Evolutionary conservation across 805 yeast species (phyloP), one percentile per base, ranked within the genome.

Genomic region (Suhomyces pyralidae): DNA sequence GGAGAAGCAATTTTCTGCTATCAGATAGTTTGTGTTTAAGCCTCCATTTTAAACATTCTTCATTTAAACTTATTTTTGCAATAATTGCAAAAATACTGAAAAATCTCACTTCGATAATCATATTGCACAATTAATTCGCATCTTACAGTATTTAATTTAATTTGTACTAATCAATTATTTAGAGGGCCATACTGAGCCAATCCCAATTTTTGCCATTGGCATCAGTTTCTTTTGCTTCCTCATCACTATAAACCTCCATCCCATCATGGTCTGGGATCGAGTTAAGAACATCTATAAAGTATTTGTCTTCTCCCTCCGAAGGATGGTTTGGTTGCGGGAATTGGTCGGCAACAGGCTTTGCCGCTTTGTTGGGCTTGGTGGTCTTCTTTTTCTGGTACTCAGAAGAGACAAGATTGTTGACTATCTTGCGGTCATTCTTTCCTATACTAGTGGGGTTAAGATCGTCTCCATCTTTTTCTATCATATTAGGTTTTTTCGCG

Each of bases 381-480:
- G 17, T 38, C 20, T 28, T 51, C 34, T 34, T 38, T 45, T 38
- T 47, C 22, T 26, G 28, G 28, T 26, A 26, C 1, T 32, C 40
- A 2, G 55, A 28, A 15, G 34, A 50, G 32, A 54, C 58, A 17
- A 52, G 46, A 30, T 46, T 55, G 43, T 48, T 52, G 40, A 52
- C 47, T 5, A 50, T 20, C 14, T 52, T 46, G 24, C 53, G 40
- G 36, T 54, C 58, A 40, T 40, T 51, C 52, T 64, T 60, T 22
- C 57, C 52, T 17, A 75, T 61, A 2, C 79, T 73, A 3, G 81
- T 74, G 1, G 83, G 82, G 58, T 76, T 72, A 50, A 76, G 64
- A 59, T 79, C 82, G 56, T 79, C 82, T 14, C 82, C 83, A 58
- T 78, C 82, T 15, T 82, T 83, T 58, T 77, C 62, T 38, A 38